phyloP scores from a whole-genome alignment of 345 rosid genomes.

The Rhodamnia argentea region DNA sequence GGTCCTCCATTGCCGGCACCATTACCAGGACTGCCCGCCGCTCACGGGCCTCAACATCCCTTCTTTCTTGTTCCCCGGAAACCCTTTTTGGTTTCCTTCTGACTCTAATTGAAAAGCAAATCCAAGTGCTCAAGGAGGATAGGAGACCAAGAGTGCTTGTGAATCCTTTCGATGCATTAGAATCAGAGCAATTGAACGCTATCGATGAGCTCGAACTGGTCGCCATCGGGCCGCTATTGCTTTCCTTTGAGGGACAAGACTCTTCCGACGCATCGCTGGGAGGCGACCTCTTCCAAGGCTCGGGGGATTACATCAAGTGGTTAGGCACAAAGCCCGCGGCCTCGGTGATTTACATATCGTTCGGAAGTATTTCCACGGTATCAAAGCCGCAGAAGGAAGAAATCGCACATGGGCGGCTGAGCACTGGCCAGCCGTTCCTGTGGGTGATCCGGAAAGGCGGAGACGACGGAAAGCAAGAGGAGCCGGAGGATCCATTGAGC shows the following conservation, averaged over 20 bases:
- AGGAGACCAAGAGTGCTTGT: constrained; percentile 31
- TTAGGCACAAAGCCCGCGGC: constrained; percentile 18
- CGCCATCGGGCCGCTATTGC: constrained; percentile 32
- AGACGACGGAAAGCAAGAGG: neutral
- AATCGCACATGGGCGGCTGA: constrained; percentile 9
- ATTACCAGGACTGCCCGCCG: constrained; percentile 36
- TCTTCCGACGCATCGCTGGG: constrained; percentile 9
- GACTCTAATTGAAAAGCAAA: constrained; percentile 7
- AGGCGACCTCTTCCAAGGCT: constrained; percentile 17
- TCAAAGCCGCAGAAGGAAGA: constrained; percentile 20
- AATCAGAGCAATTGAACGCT: constrained; percentile 26
- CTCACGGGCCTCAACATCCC: constrained; percentile 34
- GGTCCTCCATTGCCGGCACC: constrained; percentile 5
- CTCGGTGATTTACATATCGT: constrained; percentile 28
- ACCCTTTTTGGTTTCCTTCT: neutral
- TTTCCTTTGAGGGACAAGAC: constrained; percentile 1
- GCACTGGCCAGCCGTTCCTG: constrained; percentile 10
- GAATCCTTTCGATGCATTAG: constrained; percentile 56
- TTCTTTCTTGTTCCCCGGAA: constrained; percentile 25
- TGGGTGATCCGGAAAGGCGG: constrained; percentile 16
- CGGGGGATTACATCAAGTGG: constrained; percentile 26
- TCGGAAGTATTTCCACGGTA: constrained; percentile 19
- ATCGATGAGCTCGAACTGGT: constrained; percentile 12
- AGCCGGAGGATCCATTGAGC: neutral
- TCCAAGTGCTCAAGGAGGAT: constrained; percentile 24